Evolutionary conservation across 768 basidiomycete genomes (phyloP).

Genomic region (Chalciporus chontae): DNA sequence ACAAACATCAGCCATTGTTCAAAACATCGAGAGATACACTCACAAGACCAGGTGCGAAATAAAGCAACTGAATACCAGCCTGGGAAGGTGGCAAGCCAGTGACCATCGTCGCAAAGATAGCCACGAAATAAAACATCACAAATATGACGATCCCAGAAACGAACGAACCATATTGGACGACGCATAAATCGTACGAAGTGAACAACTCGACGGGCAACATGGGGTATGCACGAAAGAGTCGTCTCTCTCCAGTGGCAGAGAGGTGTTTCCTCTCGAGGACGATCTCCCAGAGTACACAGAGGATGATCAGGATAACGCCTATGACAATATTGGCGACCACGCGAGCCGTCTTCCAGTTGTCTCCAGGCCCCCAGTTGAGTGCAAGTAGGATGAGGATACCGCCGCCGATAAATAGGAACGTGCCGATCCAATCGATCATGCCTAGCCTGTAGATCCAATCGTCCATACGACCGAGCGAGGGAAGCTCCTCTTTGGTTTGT

Average conservation of each 20-base stretch:
- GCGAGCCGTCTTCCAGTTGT: constrained; percentile 38
- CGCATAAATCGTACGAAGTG: constrained; percentile 39
- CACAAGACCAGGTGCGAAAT: constrained; percentile 48
- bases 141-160: constrained; percentile 46
- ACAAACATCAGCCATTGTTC: neutral
- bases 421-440: constrained; percentile 47
- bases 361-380: constrained; percentile 48
- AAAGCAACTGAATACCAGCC: constrained; percentile 48
- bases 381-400: constrained; percentile 48
- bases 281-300: constrained; percentile 43
- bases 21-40: constrained; percentile 6
- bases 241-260: neutral
- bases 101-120: constrained; percentile 50
- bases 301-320: constrained; percentile 39
- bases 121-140: constrained; percentile 53
- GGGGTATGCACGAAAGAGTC: constrained; percentile 32
- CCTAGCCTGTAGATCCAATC: constrained; percentile 29
- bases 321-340: constrained; percentile 48
- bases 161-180: constrained; percentile 36
- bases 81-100: constrained; percentile 35
- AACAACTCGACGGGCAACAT: constrained; percentile 48
- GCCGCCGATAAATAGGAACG: constrained; percentile 39
- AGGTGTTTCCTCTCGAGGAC: constrained; percentile 30
- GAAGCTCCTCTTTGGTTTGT: constrained; percentile 12
- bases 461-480: neutral